Percentiles rank a stretch among this genome's conserved stretches.
Conservation (phyloP, 2,329 filamentous ascomycete species). For the Colletotrichum sp. region DNA sequence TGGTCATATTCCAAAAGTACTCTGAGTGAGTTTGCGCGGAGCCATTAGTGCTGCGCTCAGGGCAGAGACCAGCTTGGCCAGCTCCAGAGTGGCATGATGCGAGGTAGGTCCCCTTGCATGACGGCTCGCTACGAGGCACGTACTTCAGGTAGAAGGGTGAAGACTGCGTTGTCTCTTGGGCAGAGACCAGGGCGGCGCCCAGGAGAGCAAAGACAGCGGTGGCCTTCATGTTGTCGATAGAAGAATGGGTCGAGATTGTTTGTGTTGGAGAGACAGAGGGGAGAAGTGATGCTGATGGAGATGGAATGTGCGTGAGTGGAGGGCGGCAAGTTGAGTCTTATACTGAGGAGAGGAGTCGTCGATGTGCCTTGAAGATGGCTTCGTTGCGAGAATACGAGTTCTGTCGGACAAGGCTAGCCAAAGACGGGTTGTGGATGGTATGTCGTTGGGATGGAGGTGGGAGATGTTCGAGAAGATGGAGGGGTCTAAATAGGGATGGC, state of each 20-base stretch:
- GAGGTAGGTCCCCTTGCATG: conserved; percentile 4
- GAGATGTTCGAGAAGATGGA: background rate
- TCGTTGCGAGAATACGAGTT: background rate
- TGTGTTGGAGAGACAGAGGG: background rate
- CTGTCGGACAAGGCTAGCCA: background rate
- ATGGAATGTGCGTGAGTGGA: background rate
- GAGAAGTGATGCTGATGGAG: background rate
- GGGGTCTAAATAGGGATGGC: background rate
- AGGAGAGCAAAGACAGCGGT: background rate
- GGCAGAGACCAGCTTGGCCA: conserved; percentile 15
- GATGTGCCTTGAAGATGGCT: background rate
- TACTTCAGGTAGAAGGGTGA: conserved; percentile 13
- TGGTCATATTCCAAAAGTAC: conserved; percentile 8
- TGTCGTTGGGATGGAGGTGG: background rate
- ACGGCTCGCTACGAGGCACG: background rate
- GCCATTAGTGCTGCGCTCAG: background rate
- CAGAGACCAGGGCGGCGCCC: background rate
- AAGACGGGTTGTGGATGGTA: background rate
- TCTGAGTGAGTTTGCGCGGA: background rate
- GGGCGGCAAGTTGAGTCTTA: background rate
- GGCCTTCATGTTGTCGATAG: conserved; percentile 5
- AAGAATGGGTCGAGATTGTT: background rate
- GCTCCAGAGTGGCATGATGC: conserved; percentile 15
- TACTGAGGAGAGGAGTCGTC: background rate
- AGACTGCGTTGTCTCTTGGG: background rate